Evolutionary conservation across 1,139 yeast species (phyloP), one percentile per base, ranked within the genome.

Genomic region (Suhomyces kunorum): DNA sequence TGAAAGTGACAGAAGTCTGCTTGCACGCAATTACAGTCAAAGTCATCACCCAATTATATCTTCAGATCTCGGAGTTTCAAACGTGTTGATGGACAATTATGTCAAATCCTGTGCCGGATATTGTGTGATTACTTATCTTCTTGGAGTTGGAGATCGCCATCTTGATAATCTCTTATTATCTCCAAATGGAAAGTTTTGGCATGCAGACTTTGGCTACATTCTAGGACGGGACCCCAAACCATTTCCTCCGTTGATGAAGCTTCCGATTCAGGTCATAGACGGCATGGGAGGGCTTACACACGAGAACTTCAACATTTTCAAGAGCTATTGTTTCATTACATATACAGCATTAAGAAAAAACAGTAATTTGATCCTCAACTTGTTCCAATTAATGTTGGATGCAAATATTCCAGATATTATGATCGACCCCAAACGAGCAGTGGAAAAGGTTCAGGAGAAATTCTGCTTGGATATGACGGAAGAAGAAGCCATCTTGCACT

Each of bases 141-240:
- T 94, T 9, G 98, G 98, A 4, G 97, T 94, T 8, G 99, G 99
- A 14, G 98, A 94, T 63, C 76, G 99, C 40, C 99, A 94, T 66
- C 70, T 94, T 46, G 99, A 94, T 55, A 94, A 94, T 55, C 68
- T 94, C 46, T 70, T 94, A 28, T 58, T 78, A 8, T 74, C 82
- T 5, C 68, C 65, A 19, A 86, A 85, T 59, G 96, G 87, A 2
- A 88, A 83, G 56, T 89, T 89, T 57, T 88, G 94, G 80, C 97
- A 89, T 63, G 98, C 96, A 2, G 99, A 94, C 64, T 94, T 88
- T 63, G 99, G 99, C 0, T 94, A 92, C 58, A 90, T 94, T 36
- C 67, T 94, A 38, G 98, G 99, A 1, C 82, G 92, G 39, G 98
- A 94, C 58, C 99, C 98, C 2, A 94, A 94, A 58, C 98, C 98